These are phyloP conservation scores for Populus ilicifolia DNA, from an alignment of 345 rosid genomes.

Conservation along the genomic window DNA sequence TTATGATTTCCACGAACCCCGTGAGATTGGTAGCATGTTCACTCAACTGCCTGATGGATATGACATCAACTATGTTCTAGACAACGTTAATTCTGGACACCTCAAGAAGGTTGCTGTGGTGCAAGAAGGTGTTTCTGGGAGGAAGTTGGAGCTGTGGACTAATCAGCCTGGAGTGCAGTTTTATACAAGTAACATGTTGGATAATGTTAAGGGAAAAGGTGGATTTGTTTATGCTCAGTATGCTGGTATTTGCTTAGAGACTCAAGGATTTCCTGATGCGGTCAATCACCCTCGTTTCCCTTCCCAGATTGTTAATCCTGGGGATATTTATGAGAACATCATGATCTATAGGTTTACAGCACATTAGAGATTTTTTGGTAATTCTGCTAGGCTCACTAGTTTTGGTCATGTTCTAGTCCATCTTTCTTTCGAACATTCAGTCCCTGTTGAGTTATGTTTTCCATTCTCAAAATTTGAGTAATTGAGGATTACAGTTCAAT, in stretches of 20 bases:
- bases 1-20: conserved; percentile 56
- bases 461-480: no score
- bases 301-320: conserved; percentile 61
- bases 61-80: conserved; percentile 70
- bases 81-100: conserved; percentile 27
- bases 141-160: conserved; percentile 75
- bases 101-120: conserved; percentile 55
- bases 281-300: conserved; percentile 77
- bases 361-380: not conserved
- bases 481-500: no score
- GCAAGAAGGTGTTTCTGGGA: conserved; percentile 47
- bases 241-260: conserved; percentile 65
- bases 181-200: conserved; percentile 54
- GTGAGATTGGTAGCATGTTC: conserved; percentile 43
- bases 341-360: conserved; percentile 75
- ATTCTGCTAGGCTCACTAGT: not conserved
- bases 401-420: no score
- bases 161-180: conserved; percentile 71
- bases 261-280: conserved; percentile 79
- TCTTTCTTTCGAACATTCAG: not conserved
- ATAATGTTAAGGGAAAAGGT: conserved; percentile 47
- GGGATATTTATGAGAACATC: conserved; percentile 47
- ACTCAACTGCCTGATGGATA: conserved; percentile 53
- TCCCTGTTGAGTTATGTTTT: no score
- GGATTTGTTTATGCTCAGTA: conserved; percentile 44